A percentile compares a stretch with the other conserved stretches of the same genome.
These are phyloP conservation scores for Codiaeum variegatum DNA, from an alignment of 441 rosid genomes.

Conservation along the genomic window DNA sequence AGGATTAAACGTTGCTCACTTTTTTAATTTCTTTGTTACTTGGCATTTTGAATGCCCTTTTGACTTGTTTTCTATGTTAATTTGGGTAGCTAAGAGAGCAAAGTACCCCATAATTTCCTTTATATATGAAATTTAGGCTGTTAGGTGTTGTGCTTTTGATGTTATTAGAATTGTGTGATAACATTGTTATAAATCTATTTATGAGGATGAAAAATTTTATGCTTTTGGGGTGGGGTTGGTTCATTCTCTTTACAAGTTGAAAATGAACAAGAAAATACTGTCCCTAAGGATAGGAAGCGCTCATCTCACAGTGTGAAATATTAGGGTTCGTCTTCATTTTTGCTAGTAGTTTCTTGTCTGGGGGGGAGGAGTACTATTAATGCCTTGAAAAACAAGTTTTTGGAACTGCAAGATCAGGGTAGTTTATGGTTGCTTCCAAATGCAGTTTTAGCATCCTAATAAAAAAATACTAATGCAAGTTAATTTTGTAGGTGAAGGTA, in stretches of 20 bases:
- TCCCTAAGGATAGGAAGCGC: background rate
- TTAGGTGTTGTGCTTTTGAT: background rate
- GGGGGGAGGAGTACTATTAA: background rate
- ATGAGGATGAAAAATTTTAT: background rate
- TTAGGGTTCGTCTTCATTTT: background rate
- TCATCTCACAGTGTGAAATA: background rate
- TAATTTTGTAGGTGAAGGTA: constrained; percentile 21
- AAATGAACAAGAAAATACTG: background rate
- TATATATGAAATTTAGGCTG: background rate
- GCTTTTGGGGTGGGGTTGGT: background rate
- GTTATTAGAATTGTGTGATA: background rate
- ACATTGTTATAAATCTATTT: background rate
- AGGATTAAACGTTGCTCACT: background rate
- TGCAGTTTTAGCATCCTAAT: constrained; percentile 7
- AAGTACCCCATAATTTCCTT: background rate
- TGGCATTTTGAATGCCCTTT: background rate
- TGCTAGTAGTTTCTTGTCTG: background rate
- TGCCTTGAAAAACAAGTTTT: background rate
- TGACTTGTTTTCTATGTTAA: background rate
- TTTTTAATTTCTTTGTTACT: background rate
- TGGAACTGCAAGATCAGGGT: background rate
- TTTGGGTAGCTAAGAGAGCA: background rate
- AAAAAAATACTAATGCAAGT: constrained; percentile 7
- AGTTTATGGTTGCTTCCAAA: background rate
- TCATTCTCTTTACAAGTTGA: background rate